phyloP scores from a whole-genome alignment of 495 filamentous ascomycete species.

The Cetradonia linearis region DNA sequence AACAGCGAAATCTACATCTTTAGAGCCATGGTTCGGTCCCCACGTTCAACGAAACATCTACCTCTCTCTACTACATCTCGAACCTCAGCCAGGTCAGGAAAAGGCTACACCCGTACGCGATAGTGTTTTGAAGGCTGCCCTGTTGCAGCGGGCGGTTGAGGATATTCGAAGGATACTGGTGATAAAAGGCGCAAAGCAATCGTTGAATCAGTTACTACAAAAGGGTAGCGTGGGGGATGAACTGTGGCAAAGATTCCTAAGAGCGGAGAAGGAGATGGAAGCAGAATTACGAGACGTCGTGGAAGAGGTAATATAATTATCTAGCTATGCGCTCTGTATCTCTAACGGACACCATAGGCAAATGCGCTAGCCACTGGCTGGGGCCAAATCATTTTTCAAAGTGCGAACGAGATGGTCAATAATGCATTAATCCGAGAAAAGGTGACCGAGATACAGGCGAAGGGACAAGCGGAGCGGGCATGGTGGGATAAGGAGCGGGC shows the following conservation, averaged over 20 bases:
- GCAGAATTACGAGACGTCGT: conserved; percentile 91
- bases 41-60: conserved; percentile 92
- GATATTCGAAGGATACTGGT: conserved; percentile 85
- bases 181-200: conserved; percentile 73
- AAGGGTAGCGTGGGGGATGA: conserved; percentile 92
- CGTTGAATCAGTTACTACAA: conserved; percentile 71
- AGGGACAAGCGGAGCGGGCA: conserved; percentile 59
- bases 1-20: conserved; percentile 60
- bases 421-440: conserved; percentile 52
- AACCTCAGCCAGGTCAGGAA: conserved; percentile 56
- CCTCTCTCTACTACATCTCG: conserved; percentile 78
- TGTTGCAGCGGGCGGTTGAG: conserved; percentile 78
- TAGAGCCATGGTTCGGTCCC: conserved; percentile 85
- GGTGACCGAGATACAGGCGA: conserved; percentile 53
- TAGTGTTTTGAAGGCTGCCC: conserved; percentile 77
- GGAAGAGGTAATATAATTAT: conserved; percentile 55
- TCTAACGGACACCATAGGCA: conserved; percentile 41
- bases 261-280: conserved; percentile 96
- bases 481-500: conserved; percentile 86
- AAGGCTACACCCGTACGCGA: conserved; percentile 69
- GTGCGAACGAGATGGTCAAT: conserved; percentile 73
- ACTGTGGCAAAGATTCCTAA: conserved; percentile 80
- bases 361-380: conserved; percentile 79
- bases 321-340: not conserved
- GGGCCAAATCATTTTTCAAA: conserved; percentile 93